Evolutionary conservation across 805 yeast species (phyloP), one percentile per base, ranked within the genome.

Genomic region (Kodamaea jinghongensis): DNA sequence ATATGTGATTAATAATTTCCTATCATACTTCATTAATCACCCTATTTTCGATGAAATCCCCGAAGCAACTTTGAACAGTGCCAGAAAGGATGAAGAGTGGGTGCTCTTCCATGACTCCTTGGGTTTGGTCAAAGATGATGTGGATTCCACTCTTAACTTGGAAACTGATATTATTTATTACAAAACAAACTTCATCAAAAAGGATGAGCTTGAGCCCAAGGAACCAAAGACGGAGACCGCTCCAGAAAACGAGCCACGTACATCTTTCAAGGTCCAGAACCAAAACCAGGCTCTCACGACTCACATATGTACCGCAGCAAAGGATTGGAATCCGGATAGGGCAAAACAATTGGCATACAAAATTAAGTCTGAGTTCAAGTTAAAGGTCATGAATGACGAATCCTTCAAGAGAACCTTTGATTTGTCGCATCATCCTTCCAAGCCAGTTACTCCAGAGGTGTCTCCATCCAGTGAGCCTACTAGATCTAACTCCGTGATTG

Each of bases 11-110:
- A 61, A 61, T 39, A 66, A 64, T 47, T 56, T 69, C 48, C 48
- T 69, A 42, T 52, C 61, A 28, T 68, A 62, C 43, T 69, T 69
- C 47, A 58, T 66, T 37, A 67, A 61, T 45, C 73, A 67, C 49
- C 73, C 75, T 6, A 63, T 68, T 9, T 69, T 69, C 49, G 66
- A 67, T 43, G 75, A 69, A 44, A 65, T 69, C 14, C 71, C 73
- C 3, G 73, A 65, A 43, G 62, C 67, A 13, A 51, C 53, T 22
- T 41, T 67, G 26, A 67, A 65, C 48, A 60, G 41, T 36, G 73
- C 75, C 22, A 31, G 39, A 13, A 46, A 60, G 23, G 42, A 52
- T 3, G 25, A 23, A 12, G 36, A 12, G 15, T 69, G 75, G 75
- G 50, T 39, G 12, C 48, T 69, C 26, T 32, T 49, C 10, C 54